Base-by-base conservation (phyloP, 2,329 filamentous ascomycete genomes). In the Aureobasidium sp. region DNA sequence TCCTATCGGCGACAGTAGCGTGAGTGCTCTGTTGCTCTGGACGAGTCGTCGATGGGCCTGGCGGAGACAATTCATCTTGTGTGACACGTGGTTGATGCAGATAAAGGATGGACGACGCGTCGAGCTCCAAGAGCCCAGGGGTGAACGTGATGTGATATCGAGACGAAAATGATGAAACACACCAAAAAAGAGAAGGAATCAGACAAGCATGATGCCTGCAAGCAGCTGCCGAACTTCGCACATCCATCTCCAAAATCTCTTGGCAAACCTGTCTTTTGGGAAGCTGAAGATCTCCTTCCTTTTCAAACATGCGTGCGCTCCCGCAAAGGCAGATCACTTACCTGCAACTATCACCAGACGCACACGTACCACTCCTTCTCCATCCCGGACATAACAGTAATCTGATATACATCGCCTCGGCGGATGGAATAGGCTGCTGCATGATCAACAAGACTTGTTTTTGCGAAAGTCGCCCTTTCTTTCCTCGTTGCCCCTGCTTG, bases 281-380 rank as follows among this genome's bases (percentile, higher is more conserved):
- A 41, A 20, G 3, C 34, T 42, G 51, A 42, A 55, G 36, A 55
- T 55, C 51, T 17, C 26, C 26, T 55, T 41, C 51, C 37, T 23
- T 12, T 32, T 55, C 17, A 17, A 29, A 39, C 37, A 32, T 6
- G 20, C 37, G 13, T 32, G 36, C 37, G 51, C 51, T 42, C 51
- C 37, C 37, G 26, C 6, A 41, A 27, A 27, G 17, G n/a, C 39
- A 57, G 23, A 55, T 55, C 26, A 7, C 20, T 9, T 20, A n/a
- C 2, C 27, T 57, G 53, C 53, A 57, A 23, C 6, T n/a, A 26
- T 57, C 53, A 57, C 53, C 53, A 57, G 53, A 57, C 37, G 42
- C 51, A 20, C 39, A 39, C 34, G 29, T 32, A 5, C 34, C 50
- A 37, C 53, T 13, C 9, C 15, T 44, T 44, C 29, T 57, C 53